These are phyloP conservation scores for Coemansia furcata DNA, from an alignment of 192 early-diverging fungal species.

Conservation along the genomic window DNA sequence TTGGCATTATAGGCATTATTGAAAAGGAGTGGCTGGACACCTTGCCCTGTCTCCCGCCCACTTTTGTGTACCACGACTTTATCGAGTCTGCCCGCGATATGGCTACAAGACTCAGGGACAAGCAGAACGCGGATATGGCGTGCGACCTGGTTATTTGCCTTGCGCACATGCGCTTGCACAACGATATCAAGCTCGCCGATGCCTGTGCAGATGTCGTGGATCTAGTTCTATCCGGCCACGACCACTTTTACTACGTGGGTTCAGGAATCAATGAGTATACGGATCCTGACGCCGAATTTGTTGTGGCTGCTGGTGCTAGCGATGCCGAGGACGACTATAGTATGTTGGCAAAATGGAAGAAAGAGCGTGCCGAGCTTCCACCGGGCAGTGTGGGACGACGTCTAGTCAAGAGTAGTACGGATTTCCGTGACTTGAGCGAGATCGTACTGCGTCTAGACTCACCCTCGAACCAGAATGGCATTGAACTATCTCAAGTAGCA, in stretches of 20 bases:
- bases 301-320: neutral
- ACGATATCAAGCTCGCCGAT: conserved; percentile 60
- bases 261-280: conserved; percentile 41
- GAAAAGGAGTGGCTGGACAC: conserved; percentile 73
- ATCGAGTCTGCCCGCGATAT: conserved; percentile 49
- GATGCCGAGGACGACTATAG: conserved; percentile 28
- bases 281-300: conserved; percentile 7
- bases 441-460: conserved; percentile 39
- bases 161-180: conserved; percentile 70
- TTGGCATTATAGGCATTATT: conserved; percentile 70
- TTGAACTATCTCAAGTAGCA: neutral
- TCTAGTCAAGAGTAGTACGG: conserved; percentile 67
- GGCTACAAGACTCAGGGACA: conserved; percentile 28
- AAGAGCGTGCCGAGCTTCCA: conserved; percentile 24
- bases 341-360: conserved; percentile 46
- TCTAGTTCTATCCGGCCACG: conserved; percentile 69
- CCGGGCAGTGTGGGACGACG: conserved; percentile 27
- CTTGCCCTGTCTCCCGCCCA: conserved; percentile 59
- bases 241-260: conserved; percentile 66
- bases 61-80: conserved; percentile 60
- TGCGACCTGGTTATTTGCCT: conserved; percentile 69
- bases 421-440: conserved; percentile 64
- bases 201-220: conserved; percentile 58
- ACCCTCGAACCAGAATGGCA: neutral
- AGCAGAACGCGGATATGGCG: conserved; percentile 31